Conservation (phyloP, 2,329 filamentous ascomycete species). For the Echinosphaeria canescens region DNA sequence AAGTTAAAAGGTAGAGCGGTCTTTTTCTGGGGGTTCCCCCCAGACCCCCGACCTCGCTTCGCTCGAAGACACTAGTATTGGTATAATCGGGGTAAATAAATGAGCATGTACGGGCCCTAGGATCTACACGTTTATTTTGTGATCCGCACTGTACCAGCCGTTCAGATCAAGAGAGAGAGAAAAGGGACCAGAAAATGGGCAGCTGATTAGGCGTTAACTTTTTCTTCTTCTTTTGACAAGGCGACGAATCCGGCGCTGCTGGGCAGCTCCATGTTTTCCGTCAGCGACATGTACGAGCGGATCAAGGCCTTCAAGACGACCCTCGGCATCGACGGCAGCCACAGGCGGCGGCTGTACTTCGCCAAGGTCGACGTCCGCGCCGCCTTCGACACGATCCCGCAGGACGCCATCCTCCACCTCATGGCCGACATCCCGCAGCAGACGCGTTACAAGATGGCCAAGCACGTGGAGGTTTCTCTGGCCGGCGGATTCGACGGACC, state of each 20-base stretch:
- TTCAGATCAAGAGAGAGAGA: too few species aligned
- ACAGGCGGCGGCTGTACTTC: constrained; percentile 43
- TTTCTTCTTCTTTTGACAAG: too few species aligned
- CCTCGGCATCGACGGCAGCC: constrained; percentile 14
- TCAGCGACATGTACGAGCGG: constrained; percentile 56
- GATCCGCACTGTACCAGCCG: too few species aligned
- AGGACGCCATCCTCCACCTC: constrained; percentile 47
- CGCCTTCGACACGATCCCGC: constrained; percentile 92
- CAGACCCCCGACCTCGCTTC: too few species aligned
- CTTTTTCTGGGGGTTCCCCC: too few species aligned
- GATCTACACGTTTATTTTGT: too few species aligned
- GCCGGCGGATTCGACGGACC: constrained; percentile 9
- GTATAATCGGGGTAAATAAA: too few species aligned
- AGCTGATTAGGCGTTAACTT: too few species aligned
- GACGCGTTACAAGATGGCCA: constrained; percentile 45
- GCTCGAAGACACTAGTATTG: too few species aligned
- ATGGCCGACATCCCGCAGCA: constrained; percentile 34
- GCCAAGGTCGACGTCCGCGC: constrained; percentile 82
- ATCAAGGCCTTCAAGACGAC: constrained; percentile 45
- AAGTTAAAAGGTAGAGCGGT: too few species aligned
- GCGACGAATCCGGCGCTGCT: constrained; percentile 37
- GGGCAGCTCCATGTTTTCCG: constrained; percentile 64
- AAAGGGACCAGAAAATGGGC: too few species aligned
- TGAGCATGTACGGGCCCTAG: too few species aligned
- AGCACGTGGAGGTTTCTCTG: constrained; percentile 51